A percentile compares a stretch with the other conserved stretches of the same genome.
Evolutionary conservation across 2,329 filamentous ascomycete genomes (phyloP).

Genomic region (Ilyonectria sp.): DNA sequence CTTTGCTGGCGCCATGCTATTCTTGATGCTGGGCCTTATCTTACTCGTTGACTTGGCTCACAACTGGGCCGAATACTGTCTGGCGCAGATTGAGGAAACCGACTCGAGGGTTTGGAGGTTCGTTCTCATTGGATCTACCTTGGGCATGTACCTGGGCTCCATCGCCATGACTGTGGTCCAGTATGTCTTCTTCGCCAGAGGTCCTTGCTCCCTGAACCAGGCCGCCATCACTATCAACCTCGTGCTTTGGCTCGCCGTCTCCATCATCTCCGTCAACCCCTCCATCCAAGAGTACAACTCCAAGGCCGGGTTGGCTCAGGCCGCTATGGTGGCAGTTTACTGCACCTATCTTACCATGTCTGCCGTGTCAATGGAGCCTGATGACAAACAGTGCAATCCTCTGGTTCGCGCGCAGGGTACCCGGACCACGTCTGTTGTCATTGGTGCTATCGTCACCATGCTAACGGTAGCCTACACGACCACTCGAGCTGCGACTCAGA

Average conservation of each 20-base stretch:
- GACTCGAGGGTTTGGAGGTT: slow-evolving; percentile 89
- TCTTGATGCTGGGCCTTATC: slow-evolving; percentile 92
- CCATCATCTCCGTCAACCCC: slow-evolving; percentile 89
- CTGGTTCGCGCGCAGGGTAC: slow-evolving; percentile 88
- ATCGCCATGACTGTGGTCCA: slow-evolving; percentile 96
- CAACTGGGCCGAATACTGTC: slow-evolving; percentile 96
- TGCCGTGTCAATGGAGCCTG: slow-evolving; percentile 98
- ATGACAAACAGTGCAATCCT: slow-evolving; percentile 94
- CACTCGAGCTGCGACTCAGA: slow-evolving; percentile 94
- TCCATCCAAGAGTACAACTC: slow-evolving; percentile 92
- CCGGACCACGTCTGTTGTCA: slow-evolving; percentile 89
- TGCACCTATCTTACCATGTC: slow-evolving; percentile 99
- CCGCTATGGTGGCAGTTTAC: slow-evolving; percentile 96
- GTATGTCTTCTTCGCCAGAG: slow-evolving; percentile 93
- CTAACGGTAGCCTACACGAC: slow-evolving; percentile 98
- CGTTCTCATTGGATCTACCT: slow-evolving; percentile 90
- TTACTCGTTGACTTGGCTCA: slow-evolving; percentile 96
- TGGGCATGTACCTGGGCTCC: slow-evolving; percentile 93
- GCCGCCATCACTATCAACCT: slow-evolving; percentile 96
- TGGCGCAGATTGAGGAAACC: slow-evolving; percentile 91
- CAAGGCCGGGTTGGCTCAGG: slow-evolving; percentile 95
- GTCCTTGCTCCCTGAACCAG: slow-evolving; percentile 94
- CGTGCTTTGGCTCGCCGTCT: slow-evolving; percentile 84
- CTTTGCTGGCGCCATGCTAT: slow-evolving; percentile 89
- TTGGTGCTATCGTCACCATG: slow-evolving; percentile 96